A percentile compares a stretch with the other conserved stretches of the same genome.
These are phyloP conservation scores for Candida odintsovae DNA, from an alignment of 805 yeast genomes.

Conservation along the genomic window DNA sequence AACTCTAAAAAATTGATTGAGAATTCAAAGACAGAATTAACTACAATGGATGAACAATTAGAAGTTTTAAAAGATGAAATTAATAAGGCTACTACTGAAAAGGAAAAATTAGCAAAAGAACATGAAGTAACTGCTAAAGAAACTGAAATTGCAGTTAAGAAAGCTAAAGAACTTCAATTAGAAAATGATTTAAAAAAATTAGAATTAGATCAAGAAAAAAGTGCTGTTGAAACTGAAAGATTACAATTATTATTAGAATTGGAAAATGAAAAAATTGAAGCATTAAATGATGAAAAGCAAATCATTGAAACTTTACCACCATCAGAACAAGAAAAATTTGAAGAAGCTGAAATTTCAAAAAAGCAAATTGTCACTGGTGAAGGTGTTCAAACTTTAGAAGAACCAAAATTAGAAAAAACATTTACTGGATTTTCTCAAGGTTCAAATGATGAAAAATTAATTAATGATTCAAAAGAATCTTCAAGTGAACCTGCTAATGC, in stretches of 20 bases:
- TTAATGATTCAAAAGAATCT: constrained; percentile 6
- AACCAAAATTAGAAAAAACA: constrained; percentile 25
- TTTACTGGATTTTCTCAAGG: constrained; percentile 44
- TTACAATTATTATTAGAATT: constrained; percentile 29
- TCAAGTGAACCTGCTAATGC: constrained; percentile 3
- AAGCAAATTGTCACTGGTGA: constrained; percentile 1
- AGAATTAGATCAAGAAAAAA: constrained; percentile 32
- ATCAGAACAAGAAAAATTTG: constrained; percentile 11
- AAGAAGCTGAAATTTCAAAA: neutral
- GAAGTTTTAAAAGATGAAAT: constrained; percentile 28
- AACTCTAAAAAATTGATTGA: constrained; percentile 36
- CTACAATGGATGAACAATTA: constrained; percentile 30
- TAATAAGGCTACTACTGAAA: constrained; percentile 24
- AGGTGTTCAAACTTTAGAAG: constrained; percentile 1
- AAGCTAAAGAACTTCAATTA: constrained; percentile 31
- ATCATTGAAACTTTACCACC: constrained; percentile 36
- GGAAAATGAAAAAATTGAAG: constrained; percentile 29
- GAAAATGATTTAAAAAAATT: constrained; percentile 32
- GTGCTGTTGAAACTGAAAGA: constrained; percentile 31
- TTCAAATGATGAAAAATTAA: constrained; percentile 26
- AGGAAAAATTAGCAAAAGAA: constrained; percentile 27
- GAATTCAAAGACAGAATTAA: constrained; percentile 36
- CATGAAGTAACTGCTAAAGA: constrained; percentile 27
- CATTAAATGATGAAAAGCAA: constrained; percentile 31
- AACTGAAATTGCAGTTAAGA: constrained; percentile 26